Conservation (phyloP, 2,329 filamentous ascomycete species). For the Trichoderma simmonsii region DNA sequence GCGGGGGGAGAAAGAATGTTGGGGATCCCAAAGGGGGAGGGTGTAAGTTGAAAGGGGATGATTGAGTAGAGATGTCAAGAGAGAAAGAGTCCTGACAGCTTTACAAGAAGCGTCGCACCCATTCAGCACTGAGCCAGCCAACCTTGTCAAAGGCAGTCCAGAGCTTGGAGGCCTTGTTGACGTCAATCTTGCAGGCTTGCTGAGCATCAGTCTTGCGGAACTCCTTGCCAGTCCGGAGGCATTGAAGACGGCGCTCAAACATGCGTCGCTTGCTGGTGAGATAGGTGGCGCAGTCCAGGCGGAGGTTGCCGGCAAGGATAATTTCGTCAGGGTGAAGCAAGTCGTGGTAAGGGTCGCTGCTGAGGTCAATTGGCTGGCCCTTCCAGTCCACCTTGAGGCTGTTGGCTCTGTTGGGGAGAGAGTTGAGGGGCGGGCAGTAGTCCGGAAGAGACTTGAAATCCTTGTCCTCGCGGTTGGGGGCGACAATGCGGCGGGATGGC, state of each 20-base stretch:
- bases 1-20: not conserved
- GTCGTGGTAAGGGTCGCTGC: slow-evolving; percentile 64
- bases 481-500: slow-evolving; percentile 49
- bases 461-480: slow-evolving; percentile 75
- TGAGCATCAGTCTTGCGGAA: slow-evolving; percentile 96
- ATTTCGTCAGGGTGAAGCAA: slow-evolving; percentile 78
- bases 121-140: slow-evolving; percentile 67
- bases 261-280: slow-evolving; percentile 91
- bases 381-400: slow-evolving; percentile 85
- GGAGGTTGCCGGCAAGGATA: slow-evolving; percentile 70
- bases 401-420: slow-evolving; percentile 64
- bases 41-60: not conserved
- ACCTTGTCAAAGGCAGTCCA: slow-evolving; percentile 87
- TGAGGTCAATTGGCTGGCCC: slow-evolving; percentile 72
- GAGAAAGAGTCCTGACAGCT: not conserved
- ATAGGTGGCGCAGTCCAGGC: slow-evolving; percentile 83
- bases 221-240: slow-evolving; percentile 67
- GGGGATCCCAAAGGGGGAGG: not conserved
- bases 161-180: slow-evolving; percentile 93
- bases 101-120: slow-evolving; percentile 40
- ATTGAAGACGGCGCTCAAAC: slow-evolving; percentile 72
- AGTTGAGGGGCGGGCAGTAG: slow-evolving; percentile 66
- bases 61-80: not conserved
- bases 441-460: slow-evolving; percentile 71
- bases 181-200: slow-evolving; percentile 95